A percentile compares a stretch with the other conserved stretches of the same genome.
These are phyloP conservation scores for Vitis rupestris DNA, from an alignment of 164 flowering plant genomes.

Conservation along the genomic window DNA sequence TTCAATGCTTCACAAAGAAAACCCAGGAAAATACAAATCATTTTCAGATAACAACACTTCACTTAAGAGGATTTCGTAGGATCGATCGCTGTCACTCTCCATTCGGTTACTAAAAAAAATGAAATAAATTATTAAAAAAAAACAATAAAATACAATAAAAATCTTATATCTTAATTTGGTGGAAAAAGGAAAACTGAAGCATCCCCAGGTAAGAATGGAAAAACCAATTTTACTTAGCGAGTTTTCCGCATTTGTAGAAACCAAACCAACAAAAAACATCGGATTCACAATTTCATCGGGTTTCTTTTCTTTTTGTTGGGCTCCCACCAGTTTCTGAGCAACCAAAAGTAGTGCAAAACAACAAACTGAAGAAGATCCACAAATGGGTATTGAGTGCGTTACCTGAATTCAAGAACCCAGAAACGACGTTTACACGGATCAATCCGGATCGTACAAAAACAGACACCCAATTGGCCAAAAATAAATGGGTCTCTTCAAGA, in stretches of 20 bases:
- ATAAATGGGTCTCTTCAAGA: slow-evolving; percentile 3
- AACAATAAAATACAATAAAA: not conserved
- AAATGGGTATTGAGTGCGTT: slow-evolving; percentile 4
- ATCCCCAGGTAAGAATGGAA: not conserved
- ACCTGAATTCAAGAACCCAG: slow-evolving; percentile 25
- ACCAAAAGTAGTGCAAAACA: slow-evolving; percentile 3
- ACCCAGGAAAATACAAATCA: slow-evolving; percentile 2
- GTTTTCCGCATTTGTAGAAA: not conserved
- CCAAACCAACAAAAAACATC: not conserved
- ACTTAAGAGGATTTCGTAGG: not conserved
- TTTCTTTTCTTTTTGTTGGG: not conserved
- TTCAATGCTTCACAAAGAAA: slow-evolving; percentile 6
- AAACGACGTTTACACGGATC: not conserved
- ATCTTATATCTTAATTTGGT: not conserved
- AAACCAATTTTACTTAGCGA: not conserved
- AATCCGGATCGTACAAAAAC: slow-evolving; percentile 24
- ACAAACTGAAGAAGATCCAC: slow-evolving; percentile 7
- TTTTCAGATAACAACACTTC: not conserved
- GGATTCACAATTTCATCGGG: not conserved
- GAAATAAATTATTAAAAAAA: not conserved
- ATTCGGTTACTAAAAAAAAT: not conserved
- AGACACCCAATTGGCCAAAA: slow-evolving; percentile 10
- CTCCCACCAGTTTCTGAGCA: slow-evolving; percentile 1
- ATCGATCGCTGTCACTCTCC: not conserved
- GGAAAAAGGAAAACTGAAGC: not conserved